A percentile compares a stretch with the other conserved stretches of the same genome.
Conservation (phyloP, 176 grass and related monocot genomes). For the Tillandsia fasciculata region DNA sequence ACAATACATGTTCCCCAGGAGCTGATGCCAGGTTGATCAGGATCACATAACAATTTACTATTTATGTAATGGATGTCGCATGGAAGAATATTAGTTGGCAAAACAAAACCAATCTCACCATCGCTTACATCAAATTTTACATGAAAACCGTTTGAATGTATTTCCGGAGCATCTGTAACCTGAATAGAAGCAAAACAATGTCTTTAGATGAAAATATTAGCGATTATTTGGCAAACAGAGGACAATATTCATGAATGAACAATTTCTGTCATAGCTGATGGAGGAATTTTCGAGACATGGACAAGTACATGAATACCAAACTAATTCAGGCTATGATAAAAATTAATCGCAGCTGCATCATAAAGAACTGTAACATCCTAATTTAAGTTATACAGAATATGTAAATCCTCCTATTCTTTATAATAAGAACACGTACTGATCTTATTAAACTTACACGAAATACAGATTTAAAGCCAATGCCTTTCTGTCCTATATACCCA, state of each 20-base stretch:
- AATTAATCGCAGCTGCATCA: no score
- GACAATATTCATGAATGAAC: no score
- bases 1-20: conserved; percentile 70
- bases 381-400: no score
- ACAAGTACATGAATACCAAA: no score
- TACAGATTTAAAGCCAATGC: conserved; percentile 98
- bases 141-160: conserved; percentile 99
- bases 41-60: conserved; percentile 41
- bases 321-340: no score
- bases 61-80: conserved; percentile 29
- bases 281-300: no score
- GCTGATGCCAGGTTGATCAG: conserved; percentile 25
- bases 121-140: conserved; percentile 90
- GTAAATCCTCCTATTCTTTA: background rate
- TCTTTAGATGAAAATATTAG: background rate
- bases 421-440: background rate
- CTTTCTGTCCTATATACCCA: conserved; percentile 97
- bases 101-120: conserved; percentile 91
- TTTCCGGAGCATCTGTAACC: conserved; percentile 96
- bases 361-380: no score
- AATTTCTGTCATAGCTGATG: no score
- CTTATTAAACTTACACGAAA: conserved; percentile 59
- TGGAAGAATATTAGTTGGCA: conserved; percentile 72
- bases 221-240: no score
- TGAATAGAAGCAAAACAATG: conserved; percentile 6